phyloP scores from a whole-genome alignment of 2,329 filamentous ascomycete genomes.

The Trichoderma gracile region DNA sequence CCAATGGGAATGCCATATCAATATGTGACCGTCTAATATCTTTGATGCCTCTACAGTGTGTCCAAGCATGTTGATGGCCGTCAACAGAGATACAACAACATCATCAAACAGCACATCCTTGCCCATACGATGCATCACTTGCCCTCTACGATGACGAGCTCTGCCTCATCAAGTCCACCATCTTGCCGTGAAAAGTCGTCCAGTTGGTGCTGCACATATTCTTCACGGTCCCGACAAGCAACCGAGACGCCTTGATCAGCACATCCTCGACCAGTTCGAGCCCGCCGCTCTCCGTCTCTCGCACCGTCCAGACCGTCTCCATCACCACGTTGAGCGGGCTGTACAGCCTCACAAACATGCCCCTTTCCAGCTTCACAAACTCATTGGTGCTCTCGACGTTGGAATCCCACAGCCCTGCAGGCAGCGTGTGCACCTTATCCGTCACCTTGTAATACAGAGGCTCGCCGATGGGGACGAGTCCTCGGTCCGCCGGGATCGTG shows the following conservation, averaged over 20 bases:
- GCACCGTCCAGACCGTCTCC: constrained; percentile 54
- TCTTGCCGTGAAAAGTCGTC: constrained; percentile 49
- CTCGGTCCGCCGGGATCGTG: constrained; percentile 36
- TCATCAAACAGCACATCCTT: too few species aligned
- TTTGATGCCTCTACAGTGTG: too few species aligned
- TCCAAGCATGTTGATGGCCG: too few species aligned
- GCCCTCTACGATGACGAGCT: neutral
- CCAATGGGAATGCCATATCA: too few species aligned
- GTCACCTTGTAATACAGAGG: constrained; percentile 50
- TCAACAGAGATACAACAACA: too few species aligned
- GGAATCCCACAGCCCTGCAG: constrained; percentile 57
- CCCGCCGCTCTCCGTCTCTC: constrained; percentile 36
- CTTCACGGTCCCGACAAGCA: constrained; percentile 53
- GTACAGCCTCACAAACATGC: constrained; percentile 53
- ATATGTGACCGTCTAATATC: too few species aligned
- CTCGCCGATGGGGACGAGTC: constrained; percentile 32
- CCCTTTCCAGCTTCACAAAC: constrained; percentile 51
- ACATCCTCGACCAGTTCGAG: constrained; percentile 53
- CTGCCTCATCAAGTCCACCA: constrained; percentile 21
- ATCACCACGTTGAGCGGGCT: constrained; percentile 54
- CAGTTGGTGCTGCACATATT: constrained; percentile 53
- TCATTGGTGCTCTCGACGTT: constrained; percentile 57
- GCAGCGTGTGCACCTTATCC: constrained; percentile 53
- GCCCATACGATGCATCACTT: neutral
- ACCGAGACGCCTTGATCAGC: constrained; percentile 51